phyloP scores from a whole-genome alignment of 495 filamentous ascomycete genomes.

The Margaritispora aquatica region DNA sequence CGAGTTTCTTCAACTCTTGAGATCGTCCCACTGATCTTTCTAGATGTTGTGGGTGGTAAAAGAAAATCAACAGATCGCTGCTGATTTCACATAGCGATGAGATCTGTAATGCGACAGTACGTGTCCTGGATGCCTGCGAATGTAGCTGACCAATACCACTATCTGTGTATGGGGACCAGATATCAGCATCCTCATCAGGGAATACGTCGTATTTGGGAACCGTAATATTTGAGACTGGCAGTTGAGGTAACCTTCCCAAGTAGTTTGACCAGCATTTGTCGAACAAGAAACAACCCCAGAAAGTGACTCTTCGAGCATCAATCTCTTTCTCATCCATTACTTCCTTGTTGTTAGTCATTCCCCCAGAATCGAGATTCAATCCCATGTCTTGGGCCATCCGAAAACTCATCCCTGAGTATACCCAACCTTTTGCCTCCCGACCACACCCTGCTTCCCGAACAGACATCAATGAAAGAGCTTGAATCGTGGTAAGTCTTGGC shows the following conservation, averaged over 20 bases:
- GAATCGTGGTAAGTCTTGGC: constrained; percentile 86
- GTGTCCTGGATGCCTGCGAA: constrained; percentile 74
- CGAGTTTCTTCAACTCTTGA: constrained; percentile 86
- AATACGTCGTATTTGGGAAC: constrained; percentile 90
- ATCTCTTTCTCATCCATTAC: constrained; percentile 74
- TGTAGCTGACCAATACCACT: constrained; percentile 60
- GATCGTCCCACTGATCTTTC: constrained; percentile 50
- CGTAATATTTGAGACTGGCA: constrained; percentile 68
- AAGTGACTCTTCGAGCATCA: constrained; percentile 85
- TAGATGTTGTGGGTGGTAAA: constrained; percentile 75
- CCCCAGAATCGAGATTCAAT: constrained; percentile 77
- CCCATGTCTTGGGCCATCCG: constrained; percentile 97
- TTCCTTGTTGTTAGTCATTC: constrained; percentile 46
- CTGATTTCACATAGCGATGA: constrained; percentile 86
- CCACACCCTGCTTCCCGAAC: constrained; percentile 95
- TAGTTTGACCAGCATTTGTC: constrained; percentile 99
- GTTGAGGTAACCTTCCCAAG: constrained; percentile 84
- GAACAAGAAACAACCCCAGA: constrained; percentile 98
- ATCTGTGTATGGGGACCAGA: constrained; percentile 89
- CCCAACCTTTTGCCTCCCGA: constrained; percentile 92
- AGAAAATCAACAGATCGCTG: constrained; percentile 79
- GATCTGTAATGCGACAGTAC: constrained; percentile 77
- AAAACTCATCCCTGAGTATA: constrained; percentile 97
- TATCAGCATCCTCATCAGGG: constrained; percentile 76
- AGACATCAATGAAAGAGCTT: constrained; percentile 92